These are phyloP conservation scores for Rauvolfia tetraphylla DNA, from an alignment of 257 asterid genomes.

Conservation along the genomic window DNA sequence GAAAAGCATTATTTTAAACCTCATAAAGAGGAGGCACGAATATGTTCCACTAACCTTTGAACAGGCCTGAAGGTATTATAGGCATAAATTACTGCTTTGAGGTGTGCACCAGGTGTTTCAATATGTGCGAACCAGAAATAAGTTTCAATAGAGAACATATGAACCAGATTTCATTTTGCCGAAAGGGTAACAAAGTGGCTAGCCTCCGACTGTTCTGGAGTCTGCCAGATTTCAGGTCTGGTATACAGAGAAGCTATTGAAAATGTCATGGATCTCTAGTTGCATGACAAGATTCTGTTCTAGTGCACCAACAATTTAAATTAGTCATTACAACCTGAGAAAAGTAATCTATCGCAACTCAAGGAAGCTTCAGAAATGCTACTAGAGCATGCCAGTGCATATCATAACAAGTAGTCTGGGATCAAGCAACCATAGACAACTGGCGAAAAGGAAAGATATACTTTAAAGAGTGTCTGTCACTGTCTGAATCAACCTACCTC, in stretches of 20 bases:
- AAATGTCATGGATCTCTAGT: neutral
- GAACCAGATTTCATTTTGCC: neutral
- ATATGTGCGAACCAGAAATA: no score
- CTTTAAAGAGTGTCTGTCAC: no score
- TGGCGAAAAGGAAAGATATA: neutral
- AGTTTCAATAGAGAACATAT: no score
- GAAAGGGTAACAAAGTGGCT: neutral
- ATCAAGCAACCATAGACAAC: neutral
- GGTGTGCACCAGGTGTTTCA: no score
- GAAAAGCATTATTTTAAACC: no score
- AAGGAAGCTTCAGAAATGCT: neutral
- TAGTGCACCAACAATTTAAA: neutral
- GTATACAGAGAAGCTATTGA: neutral
- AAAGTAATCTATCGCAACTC: neutral
- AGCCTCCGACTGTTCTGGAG: neutral
- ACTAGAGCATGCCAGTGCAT: neutral
- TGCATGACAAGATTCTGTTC: neutral
- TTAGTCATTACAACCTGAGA: neutral
- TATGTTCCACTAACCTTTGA: no score
- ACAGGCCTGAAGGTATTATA: no score
- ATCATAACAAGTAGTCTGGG: neutral
- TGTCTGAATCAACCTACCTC: slow-evolving; percentile 41
- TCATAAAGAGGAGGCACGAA: no score
- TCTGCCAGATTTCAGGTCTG: neutral
- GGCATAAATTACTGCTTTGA: no score